Percentiles rank a stretch among this genome's conserved stretches.
These are phyloP conservation scores for Fusarium sp. DNA, from an alignment of 2,329 filamentous ascomycete species.

Conservation along the genomic window DNA sequence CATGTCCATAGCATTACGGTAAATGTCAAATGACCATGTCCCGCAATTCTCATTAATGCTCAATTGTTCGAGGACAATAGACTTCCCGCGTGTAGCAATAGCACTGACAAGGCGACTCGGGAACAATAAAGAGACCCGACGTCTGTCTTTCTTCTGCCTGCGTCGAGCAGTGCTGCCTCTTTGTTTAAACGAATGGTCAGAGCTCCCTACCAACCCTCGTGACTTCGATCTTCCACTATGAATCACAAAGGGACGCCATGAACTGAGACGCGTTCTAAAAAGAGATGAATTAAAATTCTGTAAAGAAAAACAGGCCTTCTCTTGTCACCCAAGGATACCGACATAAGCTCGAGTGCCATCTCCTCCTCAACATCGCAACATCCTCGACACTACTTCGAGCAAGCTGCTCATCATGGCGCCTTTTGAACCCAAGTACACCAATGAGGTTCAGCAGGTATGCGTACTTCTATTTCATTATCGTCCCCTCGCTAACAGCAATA, in stretches of 20 bases:
- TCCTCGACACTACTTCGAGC: neutral
- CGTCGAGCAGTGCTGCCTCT: neutral
- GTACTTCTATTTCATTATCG: fast-evolving
- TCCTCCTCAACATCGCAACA: neutral
- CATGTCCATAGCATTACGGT: neutral
- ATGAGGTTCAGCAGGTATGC: constrained; percentile 18
- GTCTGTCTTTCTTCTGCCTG: constrained; percentile 24
- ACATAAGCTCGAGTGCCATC: neutral
- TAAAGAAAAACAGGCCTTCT: no score
- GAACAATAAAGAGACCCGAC: neutral
- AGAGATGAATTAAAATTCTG: fast-evolving
- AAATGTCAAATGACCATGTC: constrained; percentile 51
- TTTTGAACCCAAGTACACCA: neutral
- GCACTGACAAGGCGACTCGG: neutral
- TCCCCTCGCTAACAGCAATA: neutral
- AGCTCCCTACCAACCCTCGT: neutral
- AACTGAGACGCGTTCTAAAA: neutral
- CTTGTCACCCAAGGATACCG: neutral
- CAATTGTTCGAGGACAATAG: neutral
- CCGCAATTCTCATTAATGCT: constrained; percentile 41
- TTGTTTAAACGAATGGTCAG: neutral
- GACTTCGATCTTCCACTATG: neutral
- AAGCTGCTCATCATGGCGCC: neutral
- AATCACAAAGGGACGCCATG: neutral
- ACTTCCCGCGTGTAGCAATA: neutral